phyloP scores from a whole-genome alignment of 1,284 basidiomycete genomes.

The Mycena sp. region DNA sequence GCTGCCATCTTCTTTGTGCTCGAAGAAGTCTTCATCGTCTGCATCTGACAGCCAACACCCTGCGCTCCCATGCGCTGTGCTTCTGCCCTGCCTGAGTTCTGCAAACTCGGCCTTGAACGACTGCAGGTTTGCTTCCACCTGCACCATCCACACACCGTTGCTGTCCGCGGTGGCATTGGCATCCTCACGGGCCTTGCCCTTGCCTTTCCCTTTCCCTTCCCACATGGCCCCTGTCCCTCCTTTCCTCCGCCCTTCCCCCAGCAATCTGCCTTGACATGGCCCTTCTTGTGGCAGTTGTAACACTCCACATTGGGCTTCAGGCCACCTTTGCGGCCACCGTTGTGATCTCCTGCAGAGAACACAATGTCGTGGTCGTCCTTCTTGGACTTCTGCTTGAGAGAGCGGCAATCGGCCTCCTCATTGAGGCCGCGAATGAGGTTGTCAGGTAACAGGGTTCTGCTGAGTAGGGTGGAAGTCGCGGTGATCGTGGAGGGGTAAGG shows the following conservation, averaged over 20 bases:
- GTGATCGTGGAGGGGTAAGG: conserved; percentile 9
- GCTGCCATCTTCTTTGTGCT: conserved; percentile 12
- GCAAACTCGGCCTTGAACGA: background rate
- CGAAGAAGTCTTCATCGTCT: conserved; percentile 17
- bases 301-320: conserved; percentile 20
- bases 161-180: no score
- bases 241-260: conserved; percentile 41
- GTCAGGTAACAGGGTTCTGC: no score
- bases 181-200: no score
- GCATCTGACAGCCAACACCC: conserved; percentile 13
- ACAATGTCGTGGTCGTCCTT: conserved; percentile 12
- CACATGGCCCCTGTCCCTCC: conserved; percentile 34
- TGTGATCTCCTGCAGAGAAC: conserved; percentile 13
- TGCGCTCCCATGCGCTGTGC: background rate
- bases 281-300: conserved; percentile 36
- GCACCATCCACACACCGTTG: no score
- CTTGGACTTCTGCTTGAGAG: no score
- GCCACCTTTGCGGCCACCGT: background rate
- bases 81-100: background rate
- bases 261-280: conserved; percentile 38
- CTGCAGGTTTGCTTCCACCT: no score
- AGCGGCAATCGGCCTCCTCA: conserved; percentile 17
- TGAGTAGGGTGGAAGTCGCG: conserved; percentile 9
- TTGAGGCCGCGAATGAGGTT: conserved; percentile 22
- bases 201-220: conserved; percentile 24